Percentiles rank a stretch among this genome's conserved stretches.
These are phyloP conservation scores for Nannochloropsis oceanica DNA, from an alignment of 108 stramenopile genomes.

Conservation along the genomic window DNA sequence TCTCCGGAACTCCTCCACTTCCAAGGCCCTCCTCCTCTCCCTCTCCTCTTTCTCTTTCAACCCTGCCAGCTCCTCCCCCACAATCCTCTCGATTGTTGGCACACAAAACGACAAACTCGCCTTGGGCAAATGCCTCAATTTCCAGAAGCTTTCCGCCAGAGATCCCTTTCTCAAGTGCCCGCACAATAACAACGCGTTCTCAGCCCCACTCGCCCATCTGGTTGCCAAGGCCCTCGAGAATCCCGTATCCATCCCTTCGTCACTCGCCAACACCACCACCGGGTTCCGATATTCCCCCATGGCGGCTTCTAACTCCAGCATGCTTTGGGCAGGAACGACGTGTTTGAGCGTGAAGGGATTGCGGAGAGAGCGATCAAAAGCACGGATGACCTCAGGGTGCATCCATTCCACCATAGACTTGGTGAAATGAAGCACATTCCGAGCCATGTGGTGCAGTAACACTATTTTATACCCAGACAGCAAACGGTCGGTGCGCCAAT, in stretches of 20 bases:
- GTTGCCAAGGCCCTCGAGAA: neutral
- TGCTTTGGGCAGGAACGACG: conserved; percentile 25
- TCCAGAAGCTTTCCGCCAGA: neutral
- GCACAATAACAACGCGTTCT: neutral
- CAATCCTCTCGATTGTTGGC: neutral
- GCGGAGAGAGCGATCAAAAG: conserved; percentile 18
- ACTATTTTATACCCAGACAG: conserved; percentile 60
- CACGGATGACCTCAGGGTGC: conserved; percentile 14
- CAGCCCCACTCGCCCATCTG: neutral
- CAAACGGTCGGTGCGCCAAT: conserved; percentile 64
- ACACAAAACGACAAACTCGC: neutral
- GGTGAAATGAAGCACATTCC: conserved; percentile 68
- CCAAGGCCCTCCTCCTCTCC: neutral
- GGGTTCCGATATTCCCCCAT: neutral
- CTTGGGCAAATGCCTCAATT: neutral
- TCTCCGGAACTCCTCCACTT: neutral
- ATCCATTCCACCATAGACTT: conserved; percentile 49
- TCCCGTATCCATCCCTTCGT: neutral
- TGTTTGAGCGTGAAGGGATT: conserved; percentile 30
- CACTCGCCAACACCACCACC: neutral
- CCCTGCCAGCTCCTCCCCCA: neutral
- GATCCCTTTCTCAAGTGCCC: neutral
- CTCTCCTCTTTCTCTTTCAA: neutral
- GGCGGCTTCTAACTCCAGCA: neutral
- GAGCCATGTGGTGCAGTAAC: conserved; percentile 57